Evolutionary conservation across 78 protist species (phyloP), one percentile per base, ranked within the genome.

Genomic region (Dictyostelium capitatum): DNA sequence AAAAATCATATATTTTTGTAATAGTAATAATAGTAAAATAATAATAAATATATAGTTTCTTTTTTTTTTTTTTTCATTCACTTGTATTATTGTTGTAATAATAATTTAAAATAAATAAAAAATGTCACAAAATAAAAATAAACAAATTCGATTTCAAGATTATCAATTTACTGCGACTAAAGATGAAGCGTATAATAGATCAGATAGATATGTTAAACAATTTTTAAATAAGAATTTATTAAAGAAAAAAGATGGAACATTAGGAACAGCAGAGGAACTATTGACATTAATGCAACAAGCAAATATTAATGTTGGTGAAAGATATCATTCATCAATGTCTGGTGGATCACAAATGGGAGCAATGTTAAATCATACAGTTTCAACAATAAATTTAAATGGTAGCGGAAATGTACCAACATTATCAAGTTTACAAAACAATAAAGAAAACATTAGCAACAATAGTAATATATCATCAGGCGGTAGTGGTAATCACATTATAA

Each of bases 191-290:
- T 87, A 50, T 77, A 30, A 25, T 28, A 74, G 84, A 50, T 50
- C 93, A 4, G 93, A 87, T 7, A 25, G 93, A 87, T 64, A 70
- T 30, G 67, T 87, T 25, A n/a, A 47, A 23, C 50, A 59, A 12
- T 87, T 87, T 77, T 28, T 72, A 25, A 77, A 62, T 50, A 74
- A 65, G 47, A 87, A 87, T 25, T 23, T 74, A n/a, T 10, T 48
- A 47, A 87, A 87, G 93, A 79, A 79, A 54, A 87, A 87, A 23
- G 93, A 87, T 87, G 93, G 93, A 50, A 87, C 70, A 6, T 41
- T 23, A 14, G 51, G 57, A 7, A 87, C 93, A 2, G 47, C 93
- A 20, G 93, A 87, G 3, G 93, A 87, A 12, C 17, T 87, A 20
- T 53, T 87, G 6, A n/a, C 64, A 46, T 19, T 50, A 32, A 62